These are phyloP conservation scores for Penicillium waksmanii DNA, from an alignment of 495 filamentous ascomycete genomes.

Conservation along the genomic window DNA sequence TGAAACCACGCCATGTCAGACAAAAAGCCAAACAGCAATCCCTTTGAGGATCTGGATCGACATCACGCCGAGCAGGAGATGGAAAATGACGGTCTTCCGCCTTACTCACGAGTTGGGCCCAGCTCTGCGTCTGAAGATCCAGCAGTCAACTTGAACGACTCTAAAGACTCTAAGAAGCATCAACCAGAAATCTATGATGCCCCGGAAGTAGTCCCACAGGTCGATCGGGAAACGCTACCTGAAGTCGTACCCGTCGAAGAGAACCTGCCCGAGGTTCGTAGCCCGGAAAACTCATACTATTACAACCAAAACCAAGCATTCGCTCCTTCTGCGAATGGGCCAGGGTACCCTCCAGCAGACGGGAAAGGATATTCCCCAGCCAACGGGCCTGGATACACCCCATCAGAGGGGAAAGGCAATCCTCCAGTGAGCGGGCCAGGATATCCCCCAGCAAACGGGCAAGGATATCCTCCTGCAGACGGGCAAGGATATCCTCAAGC, in stretches of 20 bases:
- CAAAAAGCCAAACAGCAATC: not conserved
- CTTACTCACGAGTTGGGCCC: not conserved
- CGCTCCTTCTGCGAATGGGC: no score
- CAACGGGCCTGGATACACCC: no score
- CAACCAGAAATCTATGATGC: not conserved
- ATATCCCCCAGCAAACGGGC: no score
- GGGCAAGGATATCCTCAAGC: not conserved
- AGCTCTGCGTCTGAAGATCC: not conserved
- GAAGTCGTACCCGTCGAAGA: not conserved
- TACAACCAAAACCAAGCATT: no score
- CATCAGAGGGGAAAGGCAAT: no score
- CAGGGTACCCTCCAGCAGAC: no score
- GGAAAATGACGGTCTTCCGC: not conserved
- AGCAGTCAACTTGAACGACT: not conserved
- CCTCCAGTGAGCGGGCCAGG: no score
- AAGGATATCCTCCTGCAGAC: no score
- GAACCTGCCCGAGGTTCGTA: no score
- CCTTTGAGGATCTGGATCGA: not conserved
- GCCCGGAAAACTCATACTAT: no score
- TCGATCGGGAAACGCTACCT: not conserved
- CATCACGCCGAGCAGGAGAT: not conserved
- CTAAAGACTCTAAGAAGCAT: not conserved
- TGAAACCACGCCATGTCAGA: not conserved
- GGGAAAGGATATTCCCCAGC: no score
- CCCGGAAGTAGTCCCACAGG: not conserved